Evolutionary conservation across 352 stramenopile genomes (phyloP).

Genomic region (Phytophthora chlamydospora): DNA sequence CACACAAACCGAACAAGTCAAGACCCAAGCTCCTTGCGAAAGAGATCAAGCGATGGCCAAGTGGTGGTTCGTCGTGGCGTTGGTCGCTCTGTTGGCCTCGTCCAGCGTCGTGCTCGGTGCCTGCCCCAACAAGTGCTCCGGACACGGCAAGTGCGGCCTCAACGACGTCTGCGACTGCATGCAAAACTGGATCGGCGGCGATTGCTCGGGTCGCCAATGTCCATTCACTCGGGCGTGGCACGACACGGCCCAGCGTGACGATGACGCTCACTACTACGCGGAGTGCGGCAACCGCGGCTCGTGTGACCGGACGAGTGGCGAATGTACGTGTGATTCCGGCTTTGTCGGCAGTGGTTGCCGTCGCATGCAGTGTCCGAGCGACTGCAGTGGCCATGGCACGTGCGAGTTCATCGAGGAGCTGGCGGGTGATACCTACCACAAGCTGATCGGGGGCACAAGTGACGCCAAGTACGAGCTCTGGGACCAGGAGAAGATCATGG

Average conservation of each 20-base stretch:
- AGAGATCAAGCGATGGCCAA: constrained; percentile 25
- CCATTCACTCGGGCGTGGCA: constrained; percentile 66
- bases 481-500: constrained; percentile 85
- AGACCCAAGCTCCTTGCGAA: neutral
- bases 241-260: constrained; percentile 45
- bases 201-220: constrained; percentile 62
- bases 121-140: constrained; percentile 71
- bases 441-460: constrained; percentile 41
- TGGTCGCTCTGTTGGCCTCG: constrained; percentile 44
- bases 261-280: constrained; percentile 56
- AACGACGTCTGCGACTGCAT: constrained; percentile 71
- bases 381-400: constrained; percentile 58
- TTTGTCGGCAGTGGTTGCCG: constrained; percentile 81
- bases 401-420: constrained; percentile 81
- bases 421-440: constrained; percentile 51
- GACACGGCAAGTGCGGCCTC: constrained; percentile 59
- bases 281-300: constrained; percentile 73
- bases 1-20: too few relatives aligned
- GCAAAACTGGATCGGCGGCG: constrained; percentile 64
- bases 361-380: constrained; percentile 55
- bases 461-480: constrained; percentile 59
- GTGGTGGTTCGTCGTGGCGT: constrained; percentile 40
- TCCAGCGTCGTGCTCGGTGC: constrained; percentile 34
- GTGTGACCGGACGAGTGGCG: constrained; percentile 72
- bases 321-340: constrained; percentile 83